phyloP scores from a whole-genome alignment of 352 stramenopile species.

The Albugo candida region DNA sequence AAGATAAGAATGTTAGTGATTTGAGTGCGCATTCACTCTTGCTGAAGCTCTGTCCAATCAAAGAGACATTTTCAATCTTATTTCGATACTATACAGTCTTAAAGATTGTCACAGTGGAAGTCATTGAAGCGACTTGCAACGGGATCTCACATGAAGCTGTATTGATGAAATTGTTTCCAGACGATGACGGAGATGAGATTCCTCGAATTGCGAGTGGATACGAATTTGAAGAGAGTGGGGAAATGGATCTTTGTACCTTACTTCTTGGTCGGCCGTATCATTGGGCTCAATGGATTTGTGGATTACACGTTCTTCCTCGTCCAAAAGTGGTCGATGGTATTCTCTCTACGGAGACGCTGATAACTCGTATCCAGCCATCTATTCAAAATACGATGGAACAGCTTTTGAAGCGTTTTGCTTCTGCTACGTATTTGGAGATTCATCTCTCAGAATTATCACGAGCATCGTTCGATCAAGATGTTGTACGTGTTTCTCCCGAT shows the following conservation, averaged over 20 bases:
- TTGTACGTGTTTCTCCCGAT: conserved; percentile 18
- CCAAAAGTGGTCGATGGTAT: not conserved
- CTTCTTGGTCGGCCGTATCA: conserved; percentile 28
- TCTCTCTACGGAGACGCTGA: not conserved
- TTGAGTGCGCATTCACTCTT: too few relatives aligned
- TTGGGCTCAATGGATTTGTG: conserved; percentile 62
- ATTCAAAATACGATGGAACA: conserved; percentile 44
- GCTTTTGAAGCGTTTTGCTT: conserved; percentile 30
- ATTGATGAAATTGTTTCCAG: conserved; percentile 40
- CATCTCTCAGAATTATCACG: conserved; percentile 25
- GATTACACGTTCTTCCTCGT: conserved; percentile 27
- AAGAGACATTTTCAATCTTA: conserved; percentile 19
- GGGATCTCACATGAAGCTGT: conserved; percentile 2
- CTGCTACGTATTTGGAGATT: conserved; percentile 19
- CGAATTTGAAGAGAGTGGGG: conserved; percentile 15
- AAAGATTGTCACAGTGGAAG: conserved; percentile 32
- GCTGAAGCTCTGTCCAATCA: too few relatives aligned
- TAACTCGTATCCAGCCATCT: conserved; percentile 30
- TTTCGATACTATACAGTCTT: conserved; percentile 42
- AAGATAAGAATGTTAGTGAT: too few relatives aligned
- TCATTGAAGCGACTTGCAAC: conserved; percentile 7
- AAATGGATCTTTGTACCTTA: conserved; percentile 26
- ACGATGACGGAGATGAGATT: conserved; percentile 25
- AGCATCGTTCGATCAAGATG: conserved; percentile 1
- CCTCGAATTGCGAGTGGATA: conserved; percentile 28